A percentile compares a stretch with the other conserved stretches of the same genome.
These are phyloP conservation scores for Phialophora macrospora DNA, from an alignment of 2,329 filamentous ascomycete genomes.

Conservation along the genomic window DNA sequence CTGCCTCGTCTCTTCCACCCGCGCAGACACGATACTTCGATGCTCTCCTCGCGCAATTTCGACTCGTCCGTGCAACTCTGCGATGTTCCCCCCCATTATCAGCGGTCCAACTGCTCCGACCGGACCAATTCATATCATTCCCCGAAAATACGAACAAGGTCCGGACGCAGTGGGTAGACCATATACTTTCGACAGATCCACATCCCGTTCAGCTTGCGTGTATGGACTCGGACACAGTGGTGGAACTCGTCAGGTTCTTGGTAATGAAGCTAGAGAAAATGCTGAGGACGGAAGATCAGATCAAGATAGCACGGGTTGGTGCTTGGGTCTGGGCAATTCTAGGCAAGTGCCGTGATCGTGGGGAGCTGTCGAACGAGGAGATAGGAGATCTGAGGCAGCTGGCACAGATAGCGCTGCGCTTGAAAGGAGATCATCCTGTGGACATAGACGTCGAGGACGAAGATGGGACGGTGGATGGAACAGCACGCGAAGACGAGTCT, in stretches of 20 bases:
- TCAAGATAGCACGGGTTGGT: constrained; percentile 69
- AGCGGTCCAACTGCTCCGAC: constrained; percentile 60
- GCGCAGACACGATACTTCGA: constrained; percentile 71
- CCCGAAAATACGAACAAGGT: constrained; percentile 59
- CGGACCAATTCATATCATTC: constrained; percentile 59
- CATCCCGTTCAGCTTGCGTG: constrained; percentile 56
- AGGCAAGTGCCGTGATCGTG: constrained; percentile 73
- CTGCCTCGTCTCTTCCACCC: constrained; percentile 50
- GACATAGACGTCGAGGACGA: constrained; percentile 36
- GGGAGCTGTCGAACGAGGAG: constrained; percentile 75
- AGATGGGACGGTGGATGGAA: constrained; percentile 11
- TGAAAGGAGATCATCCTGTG: constrained; percentile 52
- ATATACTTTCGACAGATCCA: constrained; percentile 51
- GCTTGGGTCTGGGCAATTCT: constrained; percentile 86
- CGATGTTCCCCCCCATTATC: constrained; percentile 59
- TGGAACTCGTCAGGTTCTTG: constrained; percentile 69
- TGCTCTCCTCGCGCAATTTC: constrained; percentile 68
- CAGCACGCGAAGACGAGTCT: constrained; percentile 31
- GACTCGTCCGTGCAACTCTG: constrained; percentile 66
- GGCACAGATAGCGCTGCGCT: constrained; percentile 72
- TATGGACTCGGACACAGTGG: constrained; percentile 65
- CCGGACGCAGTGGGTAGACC: constrained; percentile 60
- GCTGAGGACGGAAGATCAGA: constrained; percentile 64
- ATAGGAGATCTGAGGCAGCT: constrained; percentile 78
- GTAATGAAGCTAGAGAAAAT: constrained; percentile 63